Evolutionary conservation across 2,329 filamentous ascomycete species (phyloP), one percentile per base, ranked within the genome.

Genomic region (Claviceps sp.): DNA sequence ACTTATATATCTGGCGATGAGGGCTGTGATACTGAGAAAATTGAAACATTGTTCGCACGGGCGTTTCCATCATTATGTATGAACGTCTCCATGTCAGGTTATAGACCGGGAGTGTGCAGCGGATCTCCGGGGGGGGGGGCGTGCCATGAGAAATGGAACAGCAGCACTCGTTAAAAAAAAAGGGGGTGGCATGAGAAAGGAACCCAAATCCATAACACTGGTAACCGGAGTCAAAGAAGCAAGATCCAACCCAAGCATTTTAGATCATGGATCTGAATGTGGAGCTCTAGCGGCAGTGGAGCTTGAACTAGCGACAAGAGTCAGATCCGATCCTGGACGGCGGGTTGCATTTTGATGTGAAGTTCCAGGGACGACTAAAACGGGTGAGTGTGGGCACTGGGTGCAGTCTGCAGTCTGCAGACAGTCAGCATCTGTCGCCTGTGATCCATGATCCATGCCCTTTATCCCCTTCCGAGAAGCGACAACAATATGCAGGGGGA

Each of bases 181-280:
- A 57, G 55, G 62, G 60, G 63, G 64, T 57, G 61, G 60, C 11
- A 38, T 45, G 40, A 62, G 49, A 65, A 63, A 62, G 64, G 63
- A 64, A 67, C 66, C 64, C 63, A 61, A 64, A 62, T 54, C 55
- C 51, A 50, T 17, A 42, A 54, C 53, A 52, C 49, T 62, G 62
- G 60, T 54, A 60, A 58, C 57, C 55, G 58, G 58, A 58, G 64
- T 62, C 36, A 40, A 34, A 56, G 55, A 59, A 58, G 44, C 63
- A 60, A 65, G 63, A 65, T 63, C 51, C 64, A 55, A 63, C 62
- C 63, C 60, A 57, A 47, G 47, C 26, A 44, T 26, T 46, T 45
- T 42, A 50, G 52, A 49, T 53, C 63, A 66, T 60, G 64, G 66
- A 67, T 65, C 62, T 66, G 49, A 54, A 58, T 59, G 67, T 68